phyloP scores from a whole-genome alignment of 257 asterid genomes.

The Fraxinus excelsior region DNA sequence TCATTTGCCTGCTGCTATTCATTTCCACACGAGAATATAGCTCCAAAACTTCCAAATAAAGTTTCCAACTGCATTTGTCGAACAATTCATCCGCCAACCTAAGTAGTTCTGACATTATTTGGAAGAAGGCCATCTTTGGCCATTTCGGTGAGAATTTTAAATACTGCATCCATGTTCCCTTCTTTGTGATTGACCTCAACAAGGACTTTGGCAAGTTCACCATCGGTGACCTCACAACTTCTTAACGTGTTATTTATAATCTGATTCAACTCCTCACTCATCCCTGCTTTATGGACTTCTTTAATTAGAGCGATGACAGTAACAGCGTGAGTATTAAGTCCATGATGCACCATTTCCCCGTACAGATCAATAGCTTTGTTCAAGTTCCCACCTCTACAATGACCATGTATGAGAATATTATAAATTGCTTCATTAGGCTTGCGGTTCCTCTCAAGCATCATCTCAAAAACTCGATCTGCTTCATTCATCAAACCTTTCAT shows the following conservation, averaged over 20 bases:
- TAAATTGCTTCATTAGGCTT: slow-evolving; percentile 64
- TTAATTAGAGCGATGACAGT: slow-evolving; percentile 62
- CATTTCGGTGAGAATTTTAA: slow-evolving; percentile 67
- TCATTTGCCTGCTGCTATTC: not conserved
- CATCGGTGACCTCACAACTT: slow-evolving; percentile 68
- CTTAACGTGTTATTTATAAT: slow-evolving; percentile 52
- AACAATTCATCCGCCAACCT: slow-evolving; percentile 22
- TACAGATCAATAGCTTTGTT: slow-evolving; percentile 59
- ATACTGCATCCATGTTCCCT: slow-evolving; percentile 80
- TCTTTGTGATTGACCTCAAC: slow-evolving; percentile 71
- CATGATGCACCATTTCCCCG: slow-evolving; percentile 51
- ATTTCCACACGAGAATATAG: not conserved
- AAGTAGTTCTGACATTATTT: slow-evolving; percentile 45
- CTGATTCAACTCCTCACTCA: slow-evolving; percentile 52
- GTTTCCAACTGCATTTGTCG: not conserved
- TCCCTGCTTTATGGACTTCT: slow-evolving; percentile 64
- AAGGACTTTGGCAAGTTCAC: slow-evolving; percentile 64
- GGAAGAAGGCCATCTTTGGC: slow-evolving; percentile 91
- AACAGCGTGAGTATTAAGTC: slow-evolving; percentile 64
- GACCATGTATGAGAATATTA: slow-evolving; percentile 76
- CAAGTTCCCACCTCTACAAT: slow-evolving; percentile 62
- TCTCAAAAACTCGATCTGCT: slow-evolving; percentile 66
- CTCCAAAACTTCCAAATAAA: not conserved
- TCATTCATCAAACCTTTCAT: slow-evolving; percentile 84
- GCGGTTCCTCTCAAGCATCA: slow-evolving; percentile 54